Evolutionary conservation across 768 basidiomycete genomes (phyloP).

Genomic region (Lyophyllum decastes): DNA sequence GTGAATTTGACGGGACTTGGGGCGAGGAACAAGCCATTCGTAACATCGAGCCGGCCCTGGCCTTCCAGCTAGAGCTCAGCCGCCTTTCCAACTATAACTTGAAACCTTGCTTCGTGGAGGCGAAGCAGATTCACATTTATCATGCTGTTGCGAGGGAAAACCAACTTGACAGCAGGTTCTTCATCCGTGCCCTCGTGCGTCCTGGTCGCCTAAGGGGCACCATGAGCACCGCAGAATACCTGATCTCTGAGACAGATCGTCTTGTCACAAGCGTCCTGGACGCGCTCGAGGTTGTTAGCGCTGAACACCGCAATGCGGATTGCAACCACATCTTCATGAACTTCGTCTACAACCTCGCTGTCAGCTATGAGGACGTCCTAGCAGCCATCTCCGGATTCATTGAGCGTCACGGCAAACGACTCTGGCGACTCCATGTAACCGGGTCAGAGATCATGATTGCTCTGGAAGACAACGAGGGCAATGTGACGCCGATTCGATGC

Average conservation of each 20-base stretch:
- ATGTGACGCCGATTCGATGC: conserved; percentile 93
- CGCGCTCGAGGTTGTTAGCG: conserved; percentile 91
- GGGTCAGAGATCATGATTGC: conserved; percentile 96
- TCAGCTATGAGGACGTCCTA: conserved; percentile 95
- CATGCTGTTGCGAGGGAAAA: conserved; percentile 95
- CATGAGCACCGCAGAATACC: conserved; percentile 96
- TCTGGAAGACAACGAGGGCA: conserved; percentile 93
- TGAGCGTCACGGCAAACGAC: conserved; percentile 95
- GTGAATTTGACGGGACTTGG: conserved; percentile 75
- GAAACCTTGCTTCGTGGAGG: conserved; percentile 93
- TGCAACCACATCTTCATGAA: conserved; percentile 99
- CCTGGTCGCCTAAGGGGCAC: conserved; percentile 91
- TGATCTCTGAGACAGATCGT: conserved; percentile 97
- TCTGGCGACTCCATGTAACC: conserved; percentile 98
- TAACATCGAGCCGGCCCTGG: conserved; percentile 97
- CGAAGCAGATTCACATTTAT: conserved; percentile 98
- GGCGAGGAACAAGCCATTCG: conserved; percentile 94
- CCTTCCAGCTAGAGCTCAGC: conserved; percentile 96
- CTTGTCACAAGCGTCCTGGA: conserved; percentile 93
- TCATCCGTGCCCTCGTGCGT: conserved; percentile 93
- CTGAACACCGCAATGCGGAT: conserved; percentile 88
- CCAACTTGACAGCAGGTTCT: conserved; percentile 97
- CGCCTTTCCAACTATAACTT: conserved; percentile 97
- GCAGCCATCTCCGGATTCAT: conserved; percentile 99
- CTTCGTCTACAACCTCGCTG: conserved; percentile 95